Conservation (phyloP, 176 grass and related monocot genomes). For the Aegilops longissima region DNA sequence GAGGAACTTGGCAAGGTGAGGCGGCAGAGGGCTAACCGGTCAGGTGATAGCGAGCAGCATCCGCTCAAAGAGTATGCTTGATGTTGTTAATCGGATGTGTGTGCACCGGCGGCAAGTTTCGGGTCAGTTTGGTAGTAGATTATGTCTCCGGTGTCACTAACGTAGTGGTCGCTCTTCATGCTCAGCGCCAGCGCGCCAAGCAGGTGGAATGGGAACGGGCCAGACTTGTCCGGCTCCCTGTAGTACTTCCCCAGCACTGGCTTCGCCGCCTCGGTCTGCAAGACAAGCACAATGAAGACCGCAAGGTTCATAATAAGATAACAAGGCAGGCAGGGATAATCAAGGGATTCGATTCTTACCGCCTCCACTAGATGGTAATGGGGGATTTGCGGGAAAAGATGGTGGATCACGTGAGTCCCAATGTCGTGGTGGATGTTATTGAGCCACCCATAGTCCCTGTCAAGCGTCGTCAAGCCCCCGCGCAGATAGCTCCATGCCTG, state of each 20-base stretch:
- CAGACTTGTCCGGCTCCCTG: conserved; percentile 54
- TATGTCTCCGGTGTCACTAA: conserved; percentile 58
- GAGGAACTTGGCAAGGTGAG: background rate
- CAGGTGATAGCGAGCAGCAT: background rate
- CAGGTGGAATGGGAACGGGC: conserved; percentile 64
- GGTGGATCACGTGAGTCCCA: conserved; percentile 75
- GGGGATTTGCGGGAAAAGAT: conserved; percentile 71
- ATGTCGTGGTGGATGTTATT: conserved; percentile 82
- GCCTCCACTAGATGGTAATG: conserved; percentile 72
- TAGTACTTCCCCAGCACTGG: conserved; percentile 68
- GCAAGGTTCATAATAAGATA: background rate
- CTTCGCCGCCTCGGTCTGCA: conserved; percentile 62
- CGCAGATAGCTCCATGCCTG: conserved; percentile 73
- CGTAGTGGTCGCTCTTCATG: conserved; percentile 55
- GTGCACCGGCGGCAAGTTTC: background rate
- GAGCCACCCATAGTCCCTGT: conserved; percentile 76
- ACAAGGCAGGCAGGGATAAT: background rate
- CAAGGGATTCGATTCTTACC: conserved; percentile 22
- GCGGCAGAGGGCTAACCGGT: conserved; percentile 5
- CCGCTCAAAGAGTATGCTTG: background rate
- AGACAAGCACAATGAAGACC: conserved; percentile 1
- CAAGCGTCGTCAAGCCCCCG: conserved; percentile 65
- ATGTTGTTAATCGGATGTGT: conserved; percentile 19
- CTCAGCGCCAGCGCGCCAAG: conserved; percentile 35
- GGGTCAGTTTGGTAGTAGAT: conserved; percentile 64